Evolutionary conservation across 768 basidiomycete species (phyloP), one percentile per base, ranked within the genome.

Genomic region (Boletales sp.): DNA sequence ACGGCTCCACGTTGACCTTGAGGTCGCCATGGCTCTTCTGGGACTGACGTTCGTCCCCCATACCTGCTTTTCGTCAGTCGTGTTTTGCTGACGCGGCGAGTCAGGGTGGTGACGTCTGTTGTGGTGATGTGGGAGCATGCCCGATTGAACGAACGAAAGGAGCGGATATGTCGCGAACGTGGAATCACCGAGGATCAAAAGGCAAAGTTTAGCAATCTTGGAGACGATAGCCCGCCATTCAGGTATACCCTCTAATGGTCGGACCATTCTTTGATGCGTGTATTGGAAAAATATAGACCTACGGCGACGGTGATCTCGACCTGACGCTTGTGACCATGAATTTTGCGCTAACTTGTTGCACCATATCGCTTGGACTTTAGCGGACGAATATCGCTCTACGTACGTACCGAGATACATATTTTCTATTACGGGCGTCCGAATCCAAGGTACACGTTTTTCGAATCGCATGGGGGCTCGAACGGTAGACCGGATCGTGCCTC

Each of bases 161-260:
- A 73, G 34, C 69, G 55, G 11, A 50, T 58, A 5, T 82, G 81
- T 50, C 61, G 59, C 5, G 69, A 69, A 13, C 66, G 74, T 41
- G 72, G 71, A 5, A 77, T 84, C 41, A 69, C 71, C 18, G 61
- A 67, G 5, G 70, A 63, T 24, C 63, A 65, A 29, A 60, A 57
- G 31, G 65, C 65, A 12, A 71, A 76, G 32, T 82, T 75, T 47
- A 62, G 52, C 19, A 68, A 78, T 3, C 58, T 75, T 50, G 82
- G 79, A 4, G 78, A 78, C 55, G 71, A 74, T 44, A 78, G 77
- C 40, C 82, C 82, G 24, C 59, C 83, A 41, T 83, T 81, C 69
- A 73, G 76, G 74, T 68, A 65, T 8, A 45, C 56, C 2, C 37
- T 63, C 12, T 66, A 56, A 48, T 27, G n/a, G n/a, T n/a, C n/a